These are phyloP conservation scores for Rhizophlyctis rosea DNA, from an alignment of 192 early-diverging fungal genomes.

Conservation along the genomic window DNA sequence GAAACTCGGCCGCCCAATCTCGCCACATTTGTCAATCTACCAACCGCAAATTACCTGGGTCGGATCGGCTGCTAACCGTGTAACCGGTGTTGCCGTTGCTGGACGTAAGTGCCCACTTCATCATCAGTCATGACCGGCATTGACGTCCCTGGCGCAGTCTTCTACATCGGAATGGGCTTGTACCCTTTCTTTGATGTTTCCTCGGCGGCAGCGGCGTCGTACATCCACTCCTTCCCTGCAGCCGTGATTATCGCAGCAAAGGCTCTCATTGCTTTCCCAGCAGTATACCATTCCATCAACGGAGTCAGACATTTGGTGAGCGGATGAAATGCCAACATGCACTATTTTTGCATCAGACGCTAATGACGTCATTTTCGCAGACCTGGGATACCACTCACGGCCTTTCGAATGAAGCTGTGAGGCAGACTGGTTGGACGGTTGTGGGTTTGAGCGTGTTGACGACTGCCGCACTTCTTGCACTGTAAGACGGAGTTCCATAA, in stretches of 20 bases:
- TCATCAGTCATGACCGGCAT: neutral
- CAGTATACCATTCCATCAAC: conserved; percentile 82
- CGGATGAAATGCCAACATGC: neutral
- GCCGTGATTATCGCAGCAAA: conserved; percentile 70
- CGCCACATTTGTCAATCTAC: conserved; percentile 87
- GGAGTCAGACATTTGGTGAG: conserved; percentile 85
- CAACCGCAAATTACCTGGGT: conserved; percentile 84
- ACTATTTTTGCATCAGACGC: neutral
- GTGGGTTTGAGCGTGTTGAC: conserved; percentile 59
- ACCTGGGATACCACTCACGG: conserved; percentile 75
- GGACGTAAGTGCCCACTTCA: conserved; percentile 46
- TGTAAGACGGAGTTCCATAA: conserved; percentile 5
- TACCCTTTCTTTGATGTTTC: conserved; percentile 69
- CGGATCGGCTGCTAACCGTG: conserved; percentile 68
- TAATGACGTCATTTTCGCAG: conserved; percentile 27
- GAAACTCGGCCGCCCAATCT: conserved; percentile 66
- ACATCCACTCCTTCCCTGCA: conserved; percentile 65
- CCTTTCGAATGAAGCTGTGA: conserved; percentile 77
- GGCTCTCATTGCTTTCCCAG: conserved; percentile 63
- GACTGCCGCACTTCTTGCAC: conserved; percentile 15
- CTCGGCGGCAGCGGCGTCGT: conserved; percentile 62
- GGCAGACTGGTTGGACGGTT: conserved; percentile 75
- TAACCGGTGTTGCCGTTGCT: conserved; percentile 71
- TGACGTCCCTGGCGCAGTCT: conserved; percentile 17
- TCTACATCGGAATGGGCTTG: conserved; percentile 44